Conservation (phyloP, 139 green algal genomes). For the Parachlorella kessleri region DNA sequence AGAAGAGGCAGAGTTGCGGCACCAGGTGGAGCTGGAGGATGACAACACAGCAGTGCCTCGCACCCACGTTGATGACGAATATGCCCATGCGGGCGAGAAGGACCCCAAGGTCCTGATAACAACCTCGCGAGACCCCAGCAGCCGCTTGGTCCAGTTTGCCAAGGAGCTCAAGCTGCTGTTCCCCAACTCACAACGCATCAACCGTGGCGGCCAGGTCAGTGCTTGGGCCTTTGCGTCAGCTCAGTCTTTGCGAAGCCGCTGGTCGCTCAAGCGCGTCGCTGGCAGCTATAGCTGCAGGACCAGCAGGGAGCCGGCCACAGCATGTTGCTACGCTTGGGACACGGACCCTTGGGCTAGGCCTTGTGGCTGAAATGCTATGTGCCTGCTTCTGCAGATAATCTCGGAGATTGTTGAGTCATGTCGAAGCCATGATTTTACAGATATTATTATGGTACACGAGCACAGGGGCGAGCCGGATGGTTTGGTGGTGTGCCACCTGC, state of each 20-base stretch:
- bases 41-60: constrained; percentile 91
- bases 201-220: constrained; percentile 78
- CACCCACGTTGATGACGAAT: constrained; percentile 97
- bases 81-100: constrained; percentile 81
- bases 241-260: no score
- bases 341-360: no score
- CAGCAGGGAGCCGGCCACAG: no score
- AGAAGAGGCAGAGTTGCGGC: constrained; percentile 79
- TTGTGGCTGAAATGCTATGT: no score
- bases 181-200: constrained; percentile 92
- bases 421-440: constrained; percentile 89
- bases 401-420: constrained; percentile 89
- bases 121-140: constrained; percentile 91
- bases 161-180: constrained; percentile 98
- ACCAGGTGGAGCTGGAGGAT: constrained; percentile 93
- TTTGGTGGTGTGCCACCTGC: constrained; percentile 96
- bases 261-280: no score
- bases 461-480: constrained; percentile 97
- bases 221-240: no score
- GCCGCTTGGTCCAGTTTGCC: constrained; percentile 89
- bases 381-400: constrained; percentile 72
- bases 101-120: constrained; percentile 96
- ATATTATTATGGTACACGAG: constrained; percentile 98
- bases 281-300: no score
- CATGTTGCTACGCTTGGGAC: no score